Evolutionary conservation across 2,329 filamentous ascomycete species (phyloP).

Genomic region (Plectosphaerella cucumerina): DNA sequence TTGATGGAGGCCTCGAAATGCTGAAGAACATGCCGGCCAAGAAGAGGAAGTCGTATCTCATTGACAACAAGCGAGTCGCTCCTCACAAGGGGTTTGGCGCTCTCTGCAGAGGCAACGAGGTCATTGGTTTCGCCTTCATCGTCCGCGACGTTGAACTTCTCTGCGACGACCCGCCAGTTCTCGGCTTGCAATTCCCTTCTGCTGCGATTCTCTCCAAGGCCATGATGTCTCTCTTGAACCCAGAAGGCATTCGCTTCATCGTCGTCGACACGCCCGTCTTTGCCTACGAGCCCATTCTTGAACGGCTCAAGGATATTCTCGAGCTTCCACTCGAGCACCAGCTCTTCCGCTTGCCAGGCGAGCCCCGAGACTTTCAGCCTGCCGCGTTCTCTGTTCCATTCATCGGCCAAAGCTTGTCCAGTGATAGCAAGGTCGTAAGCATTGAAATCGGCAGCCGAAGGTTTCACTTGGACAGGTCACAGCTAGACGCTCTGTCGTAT

Average conservation of each 20-base stretch:
- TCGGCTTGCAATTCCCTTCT: constrained; percentile 50
- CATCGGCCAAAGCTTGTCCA: not conserved
- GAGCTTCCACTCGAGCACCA: constrained; percentile 53
- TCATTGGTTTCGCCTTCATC: constrained; percentile 58
- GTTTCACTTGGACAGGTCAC: constrained; percentile 34
- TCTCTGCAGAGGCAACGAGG: constrained; percentile 43
- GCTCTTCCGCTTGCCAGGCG: constrained; percentile 32
- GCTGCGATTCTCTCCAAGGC: constrained; percentile 38
- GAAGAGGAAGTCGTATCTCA: constrained; percentile 39
- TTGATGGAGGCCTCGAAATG: constrained; percentile 38
- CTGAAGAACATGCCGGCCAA: constrained; percentile 23
- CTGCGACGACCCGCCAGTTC: constrained; percentile 32
- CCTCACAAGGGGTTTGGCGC: constrained; percentile 60
- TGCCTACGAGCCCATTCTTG: constrained; percentile 63
- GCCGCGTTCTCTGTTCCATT: not conserved
- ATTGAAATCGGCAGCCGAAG: not conserved
- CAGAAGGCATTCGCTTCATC: constrained; percentile 38
- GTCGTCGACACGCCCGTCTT: constrained; percentile 64
- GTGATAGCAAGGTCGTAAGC: no score
- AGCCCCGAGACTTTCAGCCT: constrained; percentile 9
- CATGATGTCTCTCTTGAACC: constrained; percentile 36
- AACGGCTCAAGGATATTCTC: constrained; percentile 50
- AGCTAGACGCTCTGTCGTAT: constrained; percentile 50
- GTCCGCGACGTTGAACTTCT: constrained; percentile 47
- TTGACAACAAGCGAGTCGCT: constrained; percentile 44